Percentiles rank a stretch among this genome's conserved stretches.
Conservation (phyloP, 768 basidiomycete species). For the Hypsizygus marmoreus region DNA sequence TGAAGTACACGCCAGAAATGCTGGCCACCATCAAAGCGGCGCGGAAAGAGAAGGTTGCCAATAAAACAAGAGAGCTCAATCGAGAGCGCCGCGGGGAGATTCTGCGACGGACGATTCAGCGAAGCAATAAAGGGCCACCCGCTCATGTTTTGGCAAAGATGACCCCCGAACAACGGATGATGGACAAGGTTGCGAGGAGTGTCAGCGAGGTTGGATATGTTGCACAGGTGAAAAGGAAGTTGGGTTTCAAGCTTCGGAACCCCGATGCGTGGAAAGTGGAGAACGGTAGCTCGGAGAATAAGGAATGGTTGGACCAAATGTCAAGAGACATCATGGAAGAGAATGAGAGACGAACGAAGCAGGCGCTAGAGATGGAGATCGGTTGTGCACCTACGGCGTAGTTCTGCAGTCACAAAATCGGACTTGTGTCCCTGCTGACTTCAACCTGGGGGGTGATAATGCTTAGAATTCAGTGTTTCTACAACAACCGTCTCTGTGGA, state of each 20-base stretch:
- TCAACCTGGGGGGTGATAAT: too few relatives aligned
- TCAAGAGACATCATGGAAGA: constrained; percentile 26
- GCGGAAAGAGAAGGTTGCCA: constrained; percentile 57
- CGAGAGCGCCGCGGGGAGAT: constrained; percentile 70
- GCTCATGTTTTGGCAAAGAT: constrained; percentile 58
- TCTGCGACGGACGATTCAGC: constrained; percentile 44
- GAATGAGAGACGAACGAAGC: constrained; percentile 24
- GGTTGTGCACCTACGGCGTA: too few relatives aligned
- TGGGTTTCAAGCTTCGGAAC: constrained; percentile 52
- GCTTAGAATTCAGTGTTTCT: too few relatives aligned
- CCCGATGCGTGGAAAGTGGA: constrained; percentile 38
- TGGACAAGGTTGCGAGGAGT: constrained; percentile 53
- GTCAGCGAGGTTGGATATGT: constrained; percentile 73
- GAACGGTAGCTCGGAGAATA: constrained; percentile 27
- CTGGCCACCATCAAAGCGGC: constrained; percentile 54
- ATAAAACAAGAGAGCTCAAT: constrained; percentile 62
- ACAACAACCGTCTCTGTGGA: too few relatives aligned
- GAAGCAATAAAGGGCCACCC: constrained; percentile 60
- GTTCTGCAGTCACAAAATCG: too few relatives aligned
- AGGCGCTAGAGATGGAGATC: constrained; percentile 1
- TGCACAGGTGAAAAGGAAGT: constrained; percentile 57
- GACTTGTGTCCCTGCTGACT: too few relatives aligned
- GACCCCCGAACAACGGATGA: constrained; percentile 44
- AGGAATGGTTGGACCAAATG: constrained; percentile 28
- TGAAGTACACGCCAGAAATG: constrained; percentile 50